Evolutionary conservation across 2,329 filamentous ascomycete genomes (phyloP).

Genomic region (Fusarium virguliforme): DNA sequence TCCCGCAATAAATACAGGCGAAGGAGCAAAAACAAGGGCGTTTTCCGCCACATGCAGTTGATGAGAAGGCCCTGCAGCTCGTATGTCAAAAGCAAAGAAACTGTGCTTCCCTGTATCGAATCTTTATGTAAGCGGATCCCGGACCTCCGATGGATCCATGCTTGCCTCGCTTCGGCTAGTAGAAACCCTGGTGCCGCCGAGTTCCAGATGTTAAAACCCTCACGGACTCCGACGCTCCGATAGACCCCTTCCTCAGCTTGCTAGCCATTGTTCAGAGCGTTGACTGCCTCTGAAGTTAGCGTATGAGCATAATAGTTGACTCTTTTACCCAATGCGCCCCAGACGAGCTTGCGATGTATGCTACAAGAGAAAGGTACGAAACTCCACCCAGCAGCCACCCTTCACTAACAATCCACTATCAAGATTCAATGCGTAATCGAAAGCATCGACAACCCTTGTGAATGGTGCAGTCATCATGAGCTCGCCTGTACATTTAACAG

Average conservation of each 20-base stretch:
- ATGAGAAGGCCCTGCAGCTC: background rate
- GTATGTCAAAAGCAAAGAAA: background rate
- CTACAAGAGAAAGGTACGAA: slow-evolving; percentile 24
- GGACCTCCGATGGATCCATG: background rate
- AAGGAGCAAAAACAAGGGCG: background rate
- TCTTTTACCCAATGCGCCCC: background rate
- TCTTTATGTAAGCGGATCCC: slow-evolving; percentile 4
- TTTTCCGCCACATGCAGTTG: background rate
- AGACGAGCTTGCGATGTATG: slow-evolving; percentile 27
- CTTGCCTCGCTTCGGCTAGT: background rate
- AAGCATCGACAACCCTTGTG: slow-evolving; percentile 17
- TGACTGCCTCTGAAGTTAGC: background rate
- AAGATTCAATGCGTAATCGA: slow-evolving; percentile 38
- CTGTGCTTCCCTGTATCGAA: background rate
- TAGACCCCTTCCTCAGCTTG: background rate
- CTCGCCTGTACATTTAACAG: slow-evolving; percentile 36
- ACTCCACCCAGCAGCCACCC: background rate
- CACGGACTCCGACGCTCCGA: slow-evolving; percentile 9
- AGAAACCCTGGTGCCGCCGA: background rate
- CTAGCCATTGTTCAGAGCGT: background rate
- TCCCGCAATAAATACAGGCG: background rate
- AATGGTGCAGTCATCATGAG: slow-evolving; percentile 39
- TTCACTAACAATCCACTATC: background rate
- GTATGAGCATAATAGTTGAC: background rate
- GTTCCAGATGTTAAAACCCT: background rate